A percentile compares a stretch with the other conserved stretches of the same genome.
Conservation (phyloP, 495 filamentous ascomycete species). For the Aspergillus haitiensis region DNA sequence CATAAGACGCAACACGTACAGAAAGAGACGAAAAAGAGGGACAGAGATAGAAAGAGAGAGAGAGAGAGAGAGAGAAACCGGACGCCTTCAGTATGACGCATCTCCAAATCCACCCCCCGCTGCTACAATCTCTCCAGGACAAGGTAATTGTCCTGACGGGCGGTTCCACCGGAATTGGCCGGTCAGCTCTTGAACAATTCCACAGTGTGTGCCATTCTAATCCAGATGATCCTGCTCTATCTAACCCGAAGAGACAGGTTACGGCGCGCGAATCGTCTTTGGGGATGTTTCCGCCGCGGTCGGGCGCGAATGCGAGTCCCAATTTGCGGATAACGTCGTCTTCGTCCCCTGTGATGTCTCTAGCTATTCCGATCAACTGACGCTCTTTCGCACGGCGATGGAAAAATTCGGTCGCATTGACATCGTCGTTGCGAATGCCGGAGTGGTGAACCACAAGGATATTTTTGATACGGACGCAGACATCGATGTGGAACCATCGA, state of each 20-base stretch:
- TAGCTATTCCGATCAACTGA: conserved; percentile 34
- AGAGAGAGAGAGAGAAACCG: neutral
- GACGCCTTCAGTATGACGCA: conserved; percentile 11
- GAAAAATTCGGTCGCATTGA: conserved; percentile 29
- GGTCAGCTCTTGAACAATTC: conserved; percentile 31
- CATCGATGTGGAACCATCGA: conserved; percentile 30
- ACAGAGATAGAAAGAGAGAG: no score
- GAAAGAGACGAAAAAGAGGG: no score
- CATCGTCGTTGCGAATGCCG: conserved; percentile 38
- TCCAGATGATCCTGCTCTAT: no score
- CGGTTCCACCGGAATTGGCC: conserved; percentile 41
- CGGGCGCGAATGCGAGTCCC: conserved; percentile 23
- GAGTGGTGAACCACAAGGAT: conserved; percentile 34
- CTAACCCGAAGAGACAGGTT: conserved; percentile 16
- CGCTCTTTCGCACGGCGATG: conserved; percentile 30
- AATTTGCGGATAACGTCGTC: conserved; percentile 25
- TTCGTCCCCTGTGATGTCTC: conserved; percentile 38
- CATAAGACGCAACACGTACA: no score
- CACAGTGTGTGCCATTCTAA: conserved; percentile 22
- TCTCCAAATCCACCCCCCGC: conserved; percentile 15
- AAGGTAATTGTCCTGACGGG: conserved; percentile 42
- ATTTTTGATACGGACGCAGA: conserved; percentile 28
- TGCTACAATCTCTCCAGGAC: conserved; percentile 25
- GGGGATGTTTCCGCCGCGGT: conserved; percentile 35
- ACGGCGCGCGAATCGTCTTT: conserved; percentile 37